phyloP scores from a whole-genome alignment of 495 filamentous ascomycete genomes.

The Penicillium steckii region DNA sequence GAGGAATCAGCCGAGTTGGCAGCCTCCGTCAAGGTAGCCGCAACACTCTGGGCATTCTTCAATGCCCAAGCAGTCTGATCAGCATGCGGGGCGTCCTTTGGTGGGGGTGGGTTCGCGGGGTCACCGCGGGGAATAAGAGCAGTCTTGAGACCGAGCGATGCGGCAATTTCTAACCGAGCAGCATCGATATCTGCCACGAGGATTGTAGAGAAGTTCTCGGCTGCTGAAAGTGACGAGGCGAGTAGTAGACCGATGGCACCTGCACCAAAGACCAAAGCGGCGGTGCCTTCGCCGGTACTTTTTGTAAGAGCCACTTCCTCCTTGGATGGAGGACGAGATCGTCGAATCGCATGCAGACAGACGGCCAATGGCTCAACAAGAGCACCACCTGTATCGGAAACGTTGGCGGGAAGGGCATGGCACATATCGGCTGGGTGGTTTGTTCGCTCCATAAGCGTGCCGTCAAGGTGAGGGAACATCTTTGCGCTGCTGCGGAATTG shows the following conservation, averaged over 20 bases:
- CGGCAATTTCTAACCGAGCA: slow-evolving; percentile 69
- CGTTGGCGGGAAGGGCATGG: slow-evolving; percentile 57
- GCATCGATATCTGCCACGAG: slow-evolving; percentile 79
- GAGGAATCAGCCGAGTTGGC: slow-evolving; percentile 38
- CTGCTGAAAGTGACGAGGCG: slow-evolving; percentile 57
- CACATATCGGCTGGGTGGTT: slow-evolving; percentile 64
- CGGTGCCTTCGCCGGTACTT: slow-evolving; percentile 32
- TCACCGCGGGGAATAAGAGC: slow-evolving; percentile 56
- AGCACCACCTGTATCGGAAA: slow-evolving; percentile 69
- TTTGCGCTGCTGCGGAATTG: slow-evolving; percentile 78
- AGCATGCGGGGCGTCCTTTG: slow-evolving; percentile 37
- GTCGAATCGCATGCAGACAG: slow-evolving; percentile 69
- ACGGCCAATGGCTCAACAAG: slow-evolving; percentile 79
- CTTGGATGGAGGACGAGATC: slow-evolving; percentile 52
- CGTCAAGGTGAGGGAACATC: slow-evolving; percentile 74
- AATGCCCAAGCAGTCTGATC: slow-evolving; percentile 43
- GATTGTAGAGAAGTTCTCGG: slow-evolving; percentile 68
- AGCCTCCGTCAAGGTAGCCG: slow-evolving; percentile 36
- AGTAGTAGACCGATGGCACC: slow-evolving; percentile 78
- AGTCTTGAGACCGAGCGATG: slow-evolving; percentile 58
- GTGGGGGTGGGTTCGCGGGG: slow-evolving; percentile 28
- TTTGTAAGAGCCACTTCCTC: slow-evolving; percentile 26
- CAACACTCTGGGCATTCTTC: slow-evolving; percentile 40
- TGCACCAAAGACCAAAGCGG: slow-evolving; percentile 75
- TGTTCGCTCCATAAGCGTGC: slow-evolving; percentile 76